These are phyloP conservation scores for Euphorbia celastroides DNA, from an alignment of 441 rosid genomes.

Conservation along the genomic window DNA sequence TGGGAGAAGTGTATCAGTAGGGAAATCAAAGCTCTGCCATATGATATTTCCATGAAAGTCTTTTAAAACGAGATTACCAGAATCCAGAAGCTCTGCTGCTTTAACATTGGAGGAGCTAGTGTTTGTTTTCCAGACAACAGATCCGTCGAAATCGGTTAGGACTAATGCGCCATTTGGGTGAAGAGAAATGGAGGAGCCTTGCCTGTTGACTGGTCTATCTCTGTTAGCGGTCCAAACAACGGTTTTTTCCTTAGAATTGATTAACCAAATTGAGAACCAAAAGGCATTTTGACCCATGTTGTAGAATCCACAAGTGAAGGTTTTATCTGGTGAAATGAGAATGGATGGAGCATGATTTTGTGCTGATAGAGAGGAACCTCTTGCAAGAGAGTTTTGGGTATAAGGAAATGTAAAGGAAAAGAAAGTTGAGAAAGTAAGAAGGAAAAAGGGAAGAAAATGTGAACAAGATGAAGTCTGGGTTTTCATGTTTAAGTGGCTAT, in stretches of 20 bases:
- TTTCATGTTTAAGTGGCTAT: too few relatives aligned
- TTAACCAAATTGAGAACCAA: conserved; percentile 44
- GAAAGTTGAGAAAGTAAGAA: too few relatives aligned
- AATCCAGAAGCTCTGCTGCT: conserved; percentile 28
- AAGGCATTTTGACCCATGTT: conserved; percentile 34
- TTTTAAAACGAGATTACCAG: conserved; percentile 39
- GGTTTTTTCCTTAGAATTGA: conserved; percentile 27
- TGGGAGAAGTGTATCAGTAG: conserved; percentile 48
- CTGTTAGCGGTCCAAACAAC: conserved; percentile 51
- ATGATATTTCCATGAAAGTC: conserved; percentile 13
- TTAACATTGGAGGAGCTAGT: conserved; percentile 18
- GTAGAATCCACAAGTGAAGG: conserved; percentile 43
- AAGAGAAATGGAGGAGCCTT: conserved; percentile 35
- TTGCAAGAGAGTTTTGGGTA: too few relatives aligned
- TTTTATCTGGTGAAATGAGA: conserved; percentile 6
- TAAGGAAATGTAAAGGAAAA: too few relatives aligned
- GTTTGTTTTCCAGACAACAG: conserved; percentile 27
- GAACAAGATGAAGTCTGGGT: too few relatives aligned
- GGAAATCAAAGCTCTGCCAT: conserved; percentile 50
- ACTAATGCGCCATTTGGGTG: conserved; percentile 28
- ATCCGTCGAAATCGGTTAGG: conserved; percentile 34
- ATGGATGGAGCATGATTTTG: background rate
- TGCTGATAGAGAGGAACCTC: background rate
- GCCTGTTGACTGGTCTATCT: conserved; percentile 37
- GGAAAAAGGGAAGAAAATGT: too few relatives aligned